Evolutionary conservation across 495 filamentous ascomycete genomes (phyloP).

Genomic region (Penicillium tannophilum): DNA sequence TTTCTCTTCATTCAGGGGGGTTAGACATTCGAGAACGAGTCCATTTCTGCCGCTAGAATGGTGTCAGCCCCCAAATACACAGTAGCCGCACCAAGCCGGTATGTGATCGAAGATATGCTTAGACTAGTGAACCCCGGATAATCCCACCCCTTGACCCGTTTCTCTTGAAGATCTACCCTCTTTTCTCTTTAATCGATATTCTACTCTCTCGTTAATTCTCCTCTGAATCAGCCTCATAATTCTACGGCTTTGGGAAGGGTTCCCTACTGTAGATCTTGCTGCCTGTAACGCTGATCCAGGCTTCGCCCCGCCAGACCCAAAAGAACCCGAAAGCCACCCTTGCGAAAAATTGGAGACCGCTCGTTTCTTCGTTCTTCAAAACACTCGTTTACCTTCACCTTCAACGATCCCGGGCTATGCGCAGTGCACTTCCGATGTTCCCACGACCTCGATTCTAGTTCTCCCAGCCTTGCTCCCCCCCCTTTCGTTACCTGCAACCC

Average conservation of each 20-base stretch:
- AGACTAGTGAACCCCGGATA: slow-evolving; percentile 3
- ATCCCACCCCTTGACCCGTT: slow-evolving; percentile 4
- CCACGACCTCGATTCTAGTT: neutral
- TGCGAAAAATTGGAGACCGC: neutral
- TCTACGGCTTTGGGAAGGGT: neutral
- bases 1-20: neutral
- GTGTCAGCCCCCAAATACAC: neutral
- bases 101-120: neutral
- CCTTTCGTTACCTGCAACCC: slow-evolving; percentile 3
- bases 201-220: neutral
- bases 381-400: slow-evolving; percentile 1
- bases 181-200: neutral
- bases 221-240: neutral
- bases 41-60: neutral
- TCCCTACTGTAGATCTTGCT: neutral
- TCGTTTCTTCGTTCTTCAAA: neutral
- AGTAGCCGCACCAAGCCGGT: neutral
- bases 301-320: slow-evolving; percentile 10
- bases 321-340: neutral
- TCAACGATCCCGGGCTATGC: neutral
- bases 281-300: slow-evolving; percentile 6
- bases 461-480: neutral
- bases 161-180: neutral
- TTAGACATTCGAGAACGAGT: slow-evolving; percentile 10
- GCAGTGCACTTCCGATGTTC: neutral